Evolutionary conservation across 345 rosid genomes (phyloP), one percentile per base, ranked within the genome.

Genomic region (Pistacia atlantica): DNA sequence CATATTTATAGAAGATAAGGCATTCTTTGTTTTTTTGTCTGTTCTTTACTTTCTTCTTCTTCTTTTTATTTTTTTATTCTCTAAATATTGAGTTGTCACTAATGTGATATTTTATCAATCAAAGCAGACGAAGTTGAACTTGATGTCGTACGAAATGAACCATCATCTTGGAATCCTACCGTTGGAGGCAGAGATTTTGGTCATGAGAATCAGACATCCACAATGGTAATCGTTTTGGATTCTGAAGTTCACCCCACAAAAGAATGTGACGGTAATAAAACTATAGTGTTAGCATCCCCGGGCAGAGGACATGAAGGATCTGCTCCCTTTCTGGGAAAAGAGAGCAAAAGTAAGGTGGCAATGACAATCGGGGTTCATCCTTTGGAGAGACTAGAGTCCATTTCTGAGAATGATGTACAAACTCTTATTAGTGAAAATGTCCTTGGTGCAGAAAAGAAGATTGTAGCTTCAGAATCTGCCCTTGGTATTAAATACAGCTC

Each of bases 341-440:
- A 83, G 68, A 79, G 78, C 16, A 75, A 72, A 62, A 63, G 64
- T 17, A 73, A 71, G 69, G 59, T 64, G 64, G 63, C 37, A 59
- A 60, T 51, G 72, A 37, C 20, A n/a, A 31, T 72, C 9, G 68
- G 64, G 54, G 65, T 67, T 80, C 74, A 61, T 42, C 74, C 79
- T 65, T 54, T 22, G 51, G 88, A 86, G 8, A 83, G 80, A 73
- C 65, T 78, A 80, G 98, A 95, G 81, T 80, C 93, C 78, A 89
- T 88, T 38, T 85, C 80, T 68, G 95, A 90, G 82, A 92, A 89
- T 67, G 90, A 87, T 72, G 45, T 86, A 4, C 76, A 35, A 74
- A 68, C 76, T 68, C 69, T 57, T 48, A 72, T 64, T 12, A 59
- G 80, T 78, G 80, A 77, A 71, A 83, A 74, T 28, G 79, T 31